Evolutionary conservation across 208 protist genomes (phyloP).

Genomic region (Acanthamoeba polyphaga): DNA sequence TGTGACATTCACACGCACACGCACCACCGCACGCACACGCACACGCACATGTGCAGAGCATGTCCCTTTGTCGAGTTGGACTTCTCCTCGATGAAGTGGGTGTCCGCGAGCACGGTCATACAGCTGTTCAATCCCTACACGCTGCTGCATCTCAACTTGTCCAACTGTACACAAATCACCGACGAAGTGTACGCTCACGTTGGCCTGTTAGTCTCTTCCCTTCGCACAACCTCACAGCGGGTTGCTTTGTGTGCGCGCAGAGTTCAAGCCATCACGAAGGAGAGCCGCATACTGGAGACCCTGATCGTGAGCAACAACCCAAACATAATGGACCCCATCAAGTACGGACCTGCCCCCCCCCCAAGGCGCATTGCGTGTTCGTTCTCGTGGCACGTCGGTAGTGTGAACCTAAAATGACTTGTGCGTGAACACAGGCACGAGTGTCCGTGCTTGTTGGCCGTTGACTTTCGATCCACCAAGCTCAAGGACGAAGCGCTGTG

Average conservation of each 20-base stretch:
- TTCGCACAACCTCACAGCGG: not conserved
- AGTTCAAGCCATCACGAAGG: constrained; percentile 37
- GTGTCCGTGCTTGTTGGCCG: constrained; percentile 7
- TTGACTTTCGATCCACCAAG: constrained; percentile 1
- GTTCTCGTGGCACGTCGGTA: not conserved
- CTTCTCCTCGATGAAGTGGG: constrained; percentile 32
- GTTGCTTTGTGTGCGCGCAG: not conserved
- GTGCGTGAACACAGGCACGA: not conserved
- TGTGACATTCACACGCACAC: not conserved
- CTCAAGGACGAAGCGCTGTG: not conserved
- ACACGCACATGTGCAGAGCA: not conserved
- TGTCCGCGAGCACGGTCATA: constrained; percentile 34
- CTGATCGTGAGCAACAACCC: constrained; percentile 49
- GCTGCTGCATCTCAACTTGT: constrained; percentile 34
- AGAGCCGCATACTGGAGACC: constrained; percentile 54
- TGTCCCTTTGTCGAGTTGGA: constrained; percentile 18
- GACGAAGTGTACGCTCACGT: constrained; percentile 31
- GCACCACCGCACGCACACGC: too few relatives aligned
- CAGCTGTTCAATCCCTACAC: constrained; percentile 63
- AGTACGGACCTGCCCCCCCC: not conserved
- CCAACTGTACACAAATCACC: constrained; percentile 46
- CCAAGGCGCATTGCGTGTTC: too few relatives aligned
- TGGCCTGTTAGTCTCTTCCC: too few relatives aligned
- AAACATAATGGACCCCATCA: constrained; percentile 31
- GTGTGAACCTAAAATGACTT: not conserved